phyloP scores from a whole-genome alignment of 225 moss, liverwort and hornwort species.

The Polytrichum formosum region DNA sequence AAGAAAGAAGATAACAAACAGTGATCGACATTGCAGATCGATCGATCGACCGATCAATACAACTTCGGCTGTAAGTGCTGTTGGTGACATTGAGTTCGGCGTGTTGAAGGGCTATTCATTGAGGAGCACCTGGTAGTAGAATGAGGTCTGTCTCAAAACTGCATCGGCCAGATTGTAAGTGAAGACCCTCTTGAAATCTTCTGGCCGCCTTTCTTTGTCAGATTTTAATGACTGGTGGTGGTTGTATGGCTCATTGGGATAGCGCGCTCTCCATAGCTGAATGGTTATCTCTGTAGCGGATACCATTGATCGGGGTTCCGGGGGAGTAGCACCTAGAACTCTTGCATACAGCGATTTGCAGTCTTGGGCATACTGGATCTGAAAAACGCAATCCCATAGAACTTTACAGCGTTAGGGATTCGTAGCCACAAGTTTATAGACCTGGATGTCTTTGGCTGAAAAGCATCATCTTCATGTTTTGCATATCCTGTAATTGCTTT shows the following conservation, averaged over 20 bases:
- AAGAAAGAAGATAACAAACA: too few species aligned
- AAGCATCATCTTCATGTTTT: background rate
- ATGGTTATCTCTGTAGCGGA: slow-evolving; percentile 28
- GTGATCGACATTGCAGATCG: too few species aligned
- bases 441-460: too few species aligned
- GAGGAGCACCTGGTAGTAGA: slow-evolving; percentile 60
- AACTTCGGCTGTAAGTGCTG: too few species aligned
- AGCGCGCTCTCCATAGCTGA: slow-evolving; percentile 32
- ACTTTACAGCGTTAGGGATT: too few species aligned
- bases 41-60: too few species aligned
- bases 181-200: slow-evolving; percentile 15
- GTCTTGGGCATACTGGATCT: slow-evolving; percentile 38
- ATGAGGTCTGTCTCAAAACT: slow-evolving; percentile 53
- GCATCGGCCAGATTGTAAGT: slow-evolving; percentile 32
- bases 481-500: background rate
- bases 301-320: slow-evolving; percentile 40
- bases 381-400: background rate
- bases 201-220: background rate
- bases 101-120: too few species aligned
- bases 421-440: too few species aligned
- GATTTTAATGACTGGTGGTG: slow-evolving; percentile 8
- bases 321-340: slow-evolving; percentile 28
- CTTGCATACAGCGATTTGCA: slow-evolving; percentile 36
- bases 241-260: slow-evolving; percentile 35
- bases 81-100: too few species aligned